Evolutionary conservation across 257 asterid species (phyloP).

Genomic region (Marsdenia floribunda): DNA sequence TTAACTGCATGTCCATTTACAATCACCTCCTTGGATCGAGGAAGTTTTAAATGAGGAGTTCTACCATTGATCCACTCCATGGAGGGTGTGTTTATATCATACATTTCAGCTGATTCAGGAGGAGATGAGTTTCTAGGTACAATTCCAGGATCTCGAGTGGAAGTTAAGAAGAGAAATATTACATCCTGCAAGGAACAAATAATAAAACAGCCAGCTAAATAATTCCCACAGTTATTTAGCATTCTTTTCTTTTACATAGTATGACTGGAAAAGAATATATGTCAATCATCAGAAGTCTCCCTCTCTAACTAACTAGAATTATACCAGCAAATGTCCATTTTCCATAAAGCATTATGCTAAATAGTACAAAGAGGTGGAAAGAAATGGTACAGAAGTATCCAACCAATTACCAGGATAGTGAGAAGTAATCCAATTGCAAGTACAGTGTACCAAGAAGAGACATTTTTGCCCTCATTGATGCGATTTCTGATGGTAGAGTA

Average conservation of each 20-base stretch:
- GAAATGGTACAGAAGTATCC: background rate
- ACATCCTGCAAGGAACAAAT: slow-evolving; percentile 50
- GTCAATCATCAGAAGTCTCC: background rate
- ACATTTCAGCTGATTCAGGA: slow-evolving; percentile 54
- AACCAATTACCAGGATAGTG: slow-evolving; percentile 48
- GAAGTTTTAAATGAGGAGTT: slow-evolving; percentile 68
- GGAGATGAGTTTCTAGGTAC: slow-evolving; percentile 60
- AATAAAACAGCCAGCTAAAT: slow-evolving; percentile 6
- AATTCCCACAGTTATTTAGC: background rate
- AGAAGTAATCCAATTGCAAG: slow-evolving; percentile 52
- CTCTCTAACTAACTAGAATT: background rate
- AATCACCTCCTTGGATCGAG: slow-evolving; percentile 61
- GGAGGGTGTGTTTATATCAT: slow-evolving; percentile 54
- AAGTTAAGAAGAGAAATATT: slow-evolving; percentile 59
- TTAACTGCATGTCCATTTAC: slow-evolving; percentile 70
- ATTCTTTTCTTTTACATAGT: background rate
- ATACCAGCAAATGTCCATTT: background rate
- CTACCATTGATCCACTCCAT: slow-evolving; percentile 86
- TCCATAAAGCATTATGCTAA: background rate
- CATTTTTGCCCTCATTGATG: slow-evolving; percentile 34
- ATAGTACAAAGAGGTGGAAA: background rate
- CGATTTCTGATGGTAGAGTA: slow-evolving; percentile 29
- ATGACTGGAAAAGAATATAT: background rate
- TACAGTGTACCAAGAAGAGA: slow-evolving; percentile 53
- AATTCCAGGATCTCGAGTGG: slow-evolving; percentile 84